A percentile compares a stretch with the other conserved stretches of the same genome.
Evolutionary conservation across 345 rosid species (phyloP).

Genomic region (Trapa bicornis): DNA sequence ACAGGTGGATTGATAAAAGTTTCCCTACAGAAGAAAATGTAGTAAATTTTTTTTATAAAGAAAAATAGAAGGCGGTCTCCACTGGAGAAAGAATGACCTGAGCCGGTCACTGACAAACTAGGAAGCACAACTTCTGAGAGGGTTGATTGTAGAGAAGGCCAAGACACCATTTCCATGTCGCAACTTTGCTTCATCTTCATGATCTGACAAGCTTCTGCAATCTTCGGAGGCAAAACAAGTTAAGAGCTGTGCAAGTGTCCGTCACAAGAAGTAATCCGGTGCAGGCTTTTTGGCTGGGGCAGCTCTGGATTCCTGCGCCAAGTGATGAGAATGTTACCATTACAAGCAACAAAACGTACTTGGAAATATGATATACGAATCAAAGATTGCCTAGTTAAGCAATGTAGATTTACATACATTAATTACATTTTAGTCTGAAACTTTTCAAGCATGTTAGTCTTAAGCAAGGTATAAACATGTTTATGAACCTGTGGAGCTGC

Average conservation of each 20-base stretch:
- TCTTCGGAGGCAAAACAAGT: constrained; percentile 2
- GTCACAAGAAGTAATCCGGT: constrained; percentile 88
- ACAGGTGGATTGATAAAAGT: too few species aligned
- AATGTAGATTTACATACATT: too few species aligned
- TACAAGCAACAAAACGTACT: neutral
- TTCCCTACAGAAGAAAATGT: neutral
- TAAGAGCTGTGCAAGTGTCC: neutral
- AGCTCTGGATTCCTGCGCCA: constrained; percentile 77
- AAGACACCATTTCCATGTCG: neutral
- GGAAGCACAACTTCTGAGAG: neutral
- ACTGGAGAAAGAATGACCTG: neutral
- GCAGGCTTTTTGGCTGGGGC: constrained; percentile 79
- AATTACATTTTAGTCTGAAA: too few species aligned
- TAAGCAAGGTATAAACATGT: neutral
- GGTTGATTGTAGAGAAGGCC: neutral
- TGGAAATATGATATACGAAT: neutral
- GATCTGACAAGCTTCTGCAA: neutral
- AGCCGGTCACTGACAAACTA: neutral
- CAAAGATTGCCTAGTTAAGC: neutral
- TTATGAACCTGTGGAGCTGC: constrained; percentile 81
- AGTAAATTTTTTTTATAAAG: neutral
- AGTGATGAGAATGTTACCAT: neutral
- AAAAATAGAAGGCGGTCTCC: neutral
- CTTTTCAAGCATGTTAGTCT: neutral
- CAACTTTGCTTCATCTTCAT: neutral